Conservation (phyloP, 352 stramenopile species). For the Phytopythium oedochilum region DNA sequence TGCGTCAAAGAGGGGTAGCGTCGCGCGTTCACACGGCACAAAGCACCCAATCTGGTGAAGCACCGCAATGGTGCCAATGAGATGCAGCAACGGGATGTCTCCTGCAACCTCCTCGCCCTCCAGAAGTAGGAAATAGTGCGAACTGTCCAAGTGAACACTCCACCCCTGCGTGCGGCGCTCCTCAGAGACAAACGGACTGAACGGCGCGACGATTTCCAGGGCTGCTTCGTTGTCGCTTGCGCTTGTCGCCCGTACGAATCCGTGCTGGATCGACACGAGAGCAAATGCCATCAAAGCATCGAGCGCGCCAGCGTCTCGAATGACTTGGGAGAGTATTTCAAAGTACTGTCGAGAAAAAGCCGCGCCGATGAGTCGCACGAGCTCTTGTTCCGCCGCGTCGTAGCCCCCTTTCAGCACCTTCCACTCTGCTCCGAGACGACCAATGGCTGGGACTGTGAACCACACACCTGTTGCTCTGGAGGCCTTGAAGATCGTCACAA, state of each 20-base stretch:
- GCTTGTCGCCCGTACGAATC: conserved; percentile 15
- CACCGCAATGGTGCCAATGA: conserved; percentile 24
- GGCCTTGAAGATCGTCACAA: conserved; percentile 24
- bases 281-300: conserved; percentile 37
- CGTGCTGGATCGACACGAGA: conserved; percentile 22
- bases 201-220: conserved; percentile 17
- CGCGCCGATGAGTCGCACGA: conserved; percentile 14
- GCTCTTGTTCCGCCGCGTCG: conserved; percentile 11
- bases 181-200: conserved; percentile 2
- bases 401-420: conserved; percentile 18
- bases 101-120: conserved; percentile 4
- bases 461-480: conserved; percentile 36
- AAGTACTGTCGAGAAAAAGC: conserved; percentile 11
- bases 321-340: conserved; percentile 7
- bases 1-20: conserved; percentile 37
- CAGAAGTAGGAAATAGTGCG: conserved; percentile 26
- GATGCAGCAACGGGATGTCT: conserved; percentile 8
- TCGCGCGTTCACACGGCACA: conserved; percentile 34
- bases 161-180: not conserved
- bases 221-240: not conserved
- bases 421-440: conserved; percentile 28
- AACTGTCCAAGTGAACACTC: conserved; percentile 5
- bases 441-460: conserved; percentile 32
- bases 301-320: conserved; percentile 15
- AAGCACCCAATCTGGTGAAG: conserved; percentile 66